Conservation (phyloP, 2,329 filamentous ascomycete genomes). For the Dactylella cylindrospora region DNA sequence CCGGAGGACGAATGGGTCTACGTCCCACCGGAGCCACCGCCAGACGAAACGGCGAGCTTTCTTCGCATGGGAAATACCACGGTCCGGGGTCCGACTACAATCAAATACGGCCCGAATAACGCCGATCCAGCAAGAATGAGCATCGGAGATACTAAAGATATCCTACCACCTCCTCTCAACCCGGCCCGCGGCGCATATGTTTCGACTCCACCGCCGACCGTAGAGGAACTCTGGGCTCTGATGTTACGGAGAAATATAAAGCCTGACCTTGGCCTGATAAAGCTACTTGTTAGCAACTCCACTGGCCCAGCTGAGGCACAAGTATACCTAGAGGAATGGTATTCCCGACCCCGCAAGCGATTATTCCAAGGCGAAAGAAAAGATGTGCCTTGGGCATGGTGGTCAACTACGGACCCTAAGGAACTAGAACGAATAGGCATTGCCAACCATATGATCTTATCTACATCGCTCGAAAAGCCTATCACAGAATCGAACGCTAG, state of each 20-base stretch:
- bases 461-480: not conserved
- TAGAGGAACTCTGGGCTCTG: constrained; percentile 43
- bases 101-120: constrained; percentile 17
- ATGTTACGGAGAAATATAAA: constrained; percentile 22
- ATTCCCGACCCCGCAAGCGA: constrained; percentile 8
- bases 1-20: constrained; percentile 17
- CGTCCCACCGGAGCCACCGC: constrained; percentile 15
- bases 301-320: constrained; percentile 6
- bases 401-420: constrained; percentile 13
- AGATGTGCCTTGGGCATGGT: constrained; percentile 20
- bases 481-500: not conserved
- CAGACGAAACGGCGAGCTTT: constrained; percentile 18
- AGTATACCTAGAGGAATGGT: constrained; percentile 31
- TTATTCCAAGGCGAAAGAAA: constrained; percentile 5
- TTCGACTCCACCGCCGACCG: constrained; percentile 30
- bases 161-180: constrained; percentile 35
- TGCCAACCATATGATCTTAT: not conserved
- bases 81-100: constrained; percentile 20
- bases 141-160: constrained; percentile 45
- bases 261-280: constrained; percentile 18
- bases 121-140: constrained; percentile 24
- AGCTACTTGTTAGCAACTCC: constrained; percentile 19
- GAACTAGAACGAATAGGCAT: constrained; percentile 2
- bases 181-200: constrained; percentile 43
- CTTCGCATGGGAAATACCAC: constrained; percentile 13